Conservation (phyloP, 306 rosid species). For the Cicer yamashitae region DNA sequence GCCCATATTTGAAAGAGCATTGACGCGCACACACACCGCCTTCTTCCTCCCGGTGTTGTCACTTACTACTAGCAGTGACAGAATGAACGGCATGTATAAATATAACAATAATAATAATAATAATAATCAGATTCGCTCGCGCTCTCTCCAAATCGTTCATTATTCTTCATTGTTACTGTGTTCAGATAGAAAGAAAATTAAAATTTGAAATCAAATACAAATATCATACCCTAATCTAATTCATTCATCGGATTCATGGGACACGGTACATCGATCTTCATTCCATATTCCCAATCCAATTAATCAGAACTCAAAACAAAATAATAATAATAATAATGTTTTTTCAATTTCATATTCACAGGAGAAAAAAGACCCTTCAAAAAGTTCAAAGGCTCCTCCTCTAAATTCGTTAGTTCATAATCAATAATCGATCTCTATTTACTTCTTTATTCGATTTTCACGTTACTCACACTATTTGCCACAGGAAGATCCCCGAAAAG, state of each 20-base stretch:
- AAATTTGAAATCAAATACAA: neutral
- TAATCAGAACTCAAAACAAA: neutral
- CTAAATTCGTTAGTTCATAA: conserved; percentile 55
- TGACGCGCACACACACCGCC: conserved; percentile 12
- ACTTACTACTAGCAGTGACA: too few species aligned
- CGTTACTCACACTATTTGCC: neutral
- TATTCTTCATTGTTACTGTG: neutral
- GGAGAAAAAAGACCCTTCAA: conserved; percentile 75
- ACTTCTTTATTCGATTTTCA: neutral
- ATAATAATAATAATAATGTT: neutral
- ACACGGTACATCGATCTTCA: conserved; percentile 42
- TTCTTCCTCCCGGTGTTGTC: neutral
- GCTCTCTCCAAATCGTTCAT: neutral
- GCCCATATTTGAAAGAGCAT: conserved; percentile 3
- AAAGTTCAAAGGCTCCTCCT: conserved; percentile 51
- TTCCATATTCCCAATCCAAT: neutral
- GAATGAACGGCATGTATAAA: neutral
- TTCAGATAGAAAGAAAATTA: neutral
- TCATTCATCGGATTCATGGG: conserved; percentile 42
- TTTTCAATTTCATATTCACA: conserved; percentile 43
- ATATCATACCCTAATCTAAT: neutral
- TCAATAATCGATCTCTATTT: neutral
- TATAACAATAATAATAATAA: neutral
- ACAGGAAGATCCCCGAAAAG: conserved; percentile 68
- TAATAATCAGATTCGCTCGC: neutral